Percentiles rank a stretch among this genome's conserved stretches.
Conservation (phyloP, 257 asterid species). For the Cordia subcordata region DNA sequence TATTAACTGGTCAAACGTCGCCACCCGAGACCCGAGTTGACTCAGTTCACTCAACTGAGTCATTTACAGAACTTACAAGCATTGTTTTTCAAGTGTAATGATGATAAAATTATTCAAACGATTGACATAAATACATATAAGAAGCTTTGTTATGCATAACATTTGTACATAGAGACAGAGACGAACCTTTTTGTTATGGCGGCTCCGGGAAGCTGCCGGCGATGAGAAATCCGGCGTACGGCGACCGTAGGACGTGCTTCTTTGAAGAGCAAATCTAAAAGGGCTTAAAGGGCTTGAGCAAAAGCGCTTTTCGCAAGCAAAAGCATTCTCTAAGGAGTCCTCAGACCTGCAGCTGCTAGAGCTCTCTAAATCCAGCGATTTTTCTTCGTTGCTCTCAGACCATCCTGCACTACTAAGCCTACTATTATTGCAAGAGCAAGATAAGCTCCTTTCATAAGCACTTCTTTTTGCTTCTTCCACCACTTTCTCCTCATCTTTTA, state of each 20-base stretch:
- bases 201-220: conserved; percentile 67
- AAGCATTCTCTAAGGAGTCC: conserved; percentile 14
- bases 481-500: not conserved
- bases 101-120: no score
- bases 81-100: no score
- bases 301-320: conserved; percentile 13
- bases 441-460: conserved; percentile 8
- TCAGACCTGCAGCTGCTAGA: conserved; percentile 32
- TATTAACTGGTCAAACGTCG: conserved; percentile 34
- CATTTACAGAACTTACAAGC: no score
- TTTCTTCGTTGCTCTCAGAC: conserved; percentile 43
- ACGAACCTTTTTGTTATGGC: conserved; percentile 50
- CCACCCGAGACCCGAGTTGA: conserved; percentile 28
- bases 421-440: conserved; percentile 27
- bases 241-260: conserved; percentile 36
- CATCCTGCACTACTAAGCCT: conserved; percentile 35
- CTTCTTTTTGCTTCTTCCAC: conserved; percentile 1
- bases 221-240: conserved; percentile 62
- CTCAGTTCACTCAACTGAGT: conserved; percentile 7
- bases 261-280: conserved; percentile 26
- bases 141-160: no score
- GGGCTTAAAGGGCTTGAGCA: conserved; percentile 31
- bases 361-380: conserved; percentile 34
- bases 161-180: not conserved
- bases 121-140: no score